Evolutionary conservation across 805 yeast species (phyloP).

Genomic region (Millerago galiae): DNA sequence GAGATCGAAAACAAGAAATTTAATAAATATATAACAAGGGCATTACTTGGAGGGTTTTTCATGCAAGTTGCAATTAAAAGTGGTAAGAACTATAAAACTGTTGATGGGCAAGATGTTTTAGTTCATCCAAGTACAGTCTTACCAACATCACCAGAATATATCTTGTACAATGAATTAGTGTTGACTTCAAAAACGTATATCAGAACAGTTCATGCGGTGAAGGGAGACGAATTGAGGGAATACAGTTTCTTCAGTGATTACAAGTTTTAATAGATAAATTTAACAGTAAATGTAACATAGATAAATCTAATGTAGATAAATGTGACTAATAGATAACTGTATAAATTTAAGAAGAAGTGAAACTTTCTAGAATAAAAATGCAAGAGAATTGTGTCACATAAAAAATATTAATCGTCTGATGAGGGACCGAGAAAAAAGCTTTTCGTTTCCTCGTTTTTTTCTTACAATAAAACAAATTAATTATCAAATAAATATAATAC

Average conservation of each 20-base stretch:
- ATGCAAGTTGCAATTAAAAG: slow-evolving; percentile 97
- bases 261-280: slow-evolving; percentile 14
- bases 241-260: slow-evolving; percentile 26
- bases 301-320: too few relatives aligned
- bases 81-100: slow-evolving; percentile 84
- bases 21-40: slow-evolving; percentile 76
- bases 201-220: slow-evolving; percentile 84
- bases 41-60: slow-evolving; percentile 88
- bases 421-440: too few relatives aligned
- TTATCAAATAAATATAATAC: too few relatives aligned
- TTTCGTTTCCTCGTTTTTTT: too few relatives aligned
- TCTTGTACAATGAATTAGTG: slow-evolving; percentile 91
- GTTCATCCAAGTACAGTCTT: slow-evolving; percentile 91
- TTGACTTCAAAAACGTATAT: slow-evolving; percentile 90
- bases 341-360: too few relatives aligned
- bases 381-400: too few relatives aligned
- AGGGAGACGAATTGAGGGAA: slow-evolving; percentile 63
- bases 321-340: too few relatives aligned
- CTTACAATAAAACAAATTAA: too few relatives aligned
- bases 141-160: slow-evolving; percentile 88
- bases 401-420: too few relatives aligned
- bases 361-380: too few relatives aligned
- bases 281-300: too few relatives aligned
- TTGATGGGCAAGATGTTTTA: slow-evolving; percentile 92
- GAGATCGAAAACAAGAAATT: slow-evolving; percentile 61